Percentiles rank a stretch among this genome's conserved stretches.
phyloP scores from a whole-genome alignment of 139 green algal species.

The Haematococcus lacustris region DNA sequence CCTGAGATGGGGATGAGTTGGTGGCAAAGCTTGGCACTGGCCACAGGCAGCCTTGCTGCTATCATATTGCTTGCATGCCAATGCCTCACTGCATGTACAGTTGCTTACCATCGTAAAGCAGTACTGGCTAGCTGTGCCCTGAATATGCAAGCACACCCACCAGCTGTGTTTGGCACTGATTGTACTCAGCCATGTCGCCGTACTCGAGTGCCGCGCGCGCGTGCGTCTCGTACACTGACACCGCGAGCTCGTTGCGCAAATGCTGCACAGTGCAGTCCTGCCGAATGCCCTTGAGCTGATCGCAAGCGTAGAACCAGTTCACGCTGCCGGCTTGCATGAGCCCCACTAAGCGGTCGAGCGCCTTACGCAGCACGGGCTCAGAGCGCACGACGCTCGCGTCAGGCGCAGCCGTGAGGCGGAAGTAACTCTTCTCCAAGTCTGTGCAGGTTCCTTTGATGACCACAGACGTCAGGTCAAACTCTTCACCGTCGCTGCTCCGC shows the following conservation, averaged over 20 bases:
- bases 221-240: conserved; percentile 79
- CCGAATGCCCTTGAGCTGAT: conserved; percentile 89
- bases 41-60: no score
- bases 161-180: conserved; percentile 64
- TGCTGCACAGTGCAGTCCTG: conserved; percentile 86
- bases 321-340: conserved; percentile 31
- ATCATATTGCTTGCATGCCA: no score
- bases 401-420: conserved; percentile 65
- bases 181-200: conserved; percentile 80
- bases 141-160: no score
- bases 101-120: no score
- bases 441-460: conserved; percentile 16
- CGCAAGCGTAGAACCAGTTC: conserved; percentile 65
- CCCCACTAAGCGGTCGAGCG: conserved; percentile 53
- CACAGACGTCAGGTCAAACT: conserved; percentile 9
- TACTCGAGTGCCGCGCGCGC: conserved; percentile 76
- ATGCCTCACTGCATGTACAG: no score
- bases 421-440: conserved; percentile 79
- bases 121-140: no score
- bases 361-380: conserved; percentile 47
- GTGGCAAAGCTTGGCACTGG: no score
- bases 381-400: conserved; percentile 50
- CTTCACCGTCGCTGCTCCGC: no score
- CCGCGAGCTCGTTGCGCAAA: conserved; percentile 55
- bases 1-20: no score